Evolutionary conservation across 768 basidiomycete genomes (phyloP).

Genomic region (Obba rivulosa): DNA sequence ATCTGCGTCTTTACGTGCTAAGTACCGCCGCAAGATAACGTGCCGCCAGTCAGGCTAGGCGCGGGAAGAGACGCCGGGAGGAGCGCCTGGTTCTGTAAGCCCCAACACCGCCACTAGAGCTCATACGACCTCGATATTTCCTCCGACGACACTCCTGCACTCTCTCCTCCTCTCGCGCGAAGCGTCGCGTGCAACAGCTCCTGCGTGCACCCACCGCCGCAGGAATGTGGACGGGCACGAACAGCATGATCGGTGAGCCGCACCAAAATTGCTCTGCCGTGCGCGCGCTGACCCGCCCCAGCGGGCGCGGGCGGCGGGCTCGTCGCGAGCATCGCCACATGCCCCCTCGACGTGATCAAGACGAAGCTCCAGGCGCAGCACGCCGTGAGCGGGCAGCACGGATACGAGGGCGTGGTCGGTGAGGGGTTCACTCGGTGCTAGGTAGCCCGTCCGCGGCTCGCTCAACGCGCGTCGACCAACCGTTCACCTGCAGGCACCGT

Average conservation of each 20-base stretch:
- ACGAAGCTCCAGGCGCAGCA: slow-evolving; percentile 96
- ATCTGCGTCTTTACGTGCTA: too few species aligned
- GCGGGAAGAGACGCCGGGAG: too few species aligned
- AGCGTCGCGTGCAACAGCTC: slow-evolving; percentile 43
- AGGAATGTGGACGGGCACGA: slow-evolving; percentile 67
- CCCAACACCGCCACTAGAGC: not conserved
- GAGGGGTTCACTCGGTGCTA: slow-evolving; percentile 20
- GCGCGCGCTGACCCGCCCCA: slow-evolving; percentile 21
- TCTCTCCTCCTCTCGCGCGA: slow-evolving; percentile 6
- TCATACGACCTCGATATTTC: slow-evolving; percentile 1
- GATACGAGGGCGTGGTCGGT: slow-evolving; percentile 78
- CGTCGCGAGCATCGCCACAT: slow-evolving; percentile 88
- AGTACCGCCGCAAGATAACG: too few species aligned
- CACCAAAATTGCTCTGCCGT: not conserved
- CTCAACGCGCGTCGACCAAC: slow-evolving; percentile 16
- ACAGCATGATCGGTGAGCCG: slow-evolving; percentile 76
- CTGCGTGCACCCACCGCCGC: too few species aligned
- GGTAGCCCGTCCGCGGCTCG: slow-evolving; percentile 10
- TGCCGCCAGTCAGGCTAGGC: too few species aligned
- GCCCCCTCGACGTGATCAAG: slow-evolving; percentile 97
- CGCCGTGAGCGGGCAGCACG: slow-evolving; percentile 56
- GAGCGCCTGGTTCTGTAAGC: too few species aligned
- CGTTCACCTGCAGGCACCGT: slow-evolving; percentile 41
- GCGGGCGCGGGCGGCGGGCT: slow-evolving; percentile 96
- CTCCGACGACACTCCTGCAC: not conserved